Evolutionary conservation across 169 alveolate genomes (phyloP), one percentile per base, ranked within the genome.

Genomic region (Hepatocystis sp.): DNA sequence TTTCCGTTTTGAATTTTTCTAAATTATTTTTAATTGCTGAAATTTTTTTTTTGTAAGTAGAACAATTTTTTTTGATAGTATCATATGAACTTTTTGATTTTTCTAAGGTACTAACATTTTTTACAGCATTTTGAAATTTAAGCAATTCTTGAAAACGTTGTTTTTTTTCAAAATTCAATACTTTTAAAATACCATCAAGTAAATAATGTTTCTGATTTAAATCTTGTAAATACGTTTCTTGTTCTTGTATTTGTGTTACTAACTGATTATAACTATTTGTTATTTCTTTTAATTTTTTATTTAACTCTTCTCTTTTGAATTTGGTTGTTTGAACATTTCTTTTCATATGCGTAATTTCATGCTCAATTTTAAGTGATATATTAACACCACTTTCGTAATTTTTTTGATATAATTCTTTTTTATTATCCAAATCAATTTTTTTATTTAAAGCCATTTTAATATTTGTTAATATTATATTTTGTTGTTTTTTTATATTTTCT

Each of bases 111-210:
- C 21, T 21, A 11, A 27, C 19, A 61, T 81, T 61, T 63, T 81
- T 81, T 21, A 64, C 53, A 0, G 89, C 89, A 28, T 64, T 81
- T 21, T 81, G 89, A 63, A 81, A 81, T 81, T 64, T 81, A 32
- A 81, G 30, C 19, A 81, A 63, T 49, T 81, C 89, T 55, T 63
- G 89, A 21, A 81, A 81, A 13, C 89, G 60, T 4, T 81, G 89
- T 40, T 81, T 81, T 65, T 81, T 81, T 21, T 81, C 84, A 49
- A 17, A 81, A 36, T 15, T 61, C 39, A 23, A 34, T 3, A 81
- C 32, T 30, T 81, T 46, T 1, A 61, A 15, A 10, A 81, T 64
- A 4, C 66, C 89, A 10, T 81, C 53, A 55, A 32, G 49, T 11
- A 47, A 47, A 13, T 32, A n/a, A 36, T 56, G 51, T 28, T 61